Evolutionary conservation across 148 eudicot species (phyloP), one percentile per base, ranked within the genome.

Genomic region (Fagopyrum tataricum): DNA sequence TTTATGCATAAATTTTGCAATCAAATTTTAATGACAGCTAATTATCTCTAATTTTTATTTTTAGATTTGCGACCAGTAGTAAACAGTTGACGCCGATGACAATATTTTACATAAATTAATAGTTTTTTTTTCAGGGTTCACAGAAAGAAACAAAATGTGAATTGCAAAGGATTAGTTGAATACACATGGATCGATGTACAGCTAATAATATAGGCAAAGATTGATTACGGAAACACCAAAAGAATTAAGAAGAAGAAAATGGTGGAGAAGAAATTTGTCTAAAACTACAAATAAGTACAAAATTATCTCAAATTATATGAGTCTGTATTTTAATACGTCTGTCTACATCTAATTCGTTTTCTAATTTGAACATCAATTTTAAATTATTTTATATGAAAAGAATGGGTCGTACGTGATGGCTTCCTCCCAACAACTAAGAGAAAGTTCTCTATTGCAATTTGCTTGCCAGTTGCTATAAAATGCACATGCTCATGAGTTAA

Each of bases 401-500:
- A n/a, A 59, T 24, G 9, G 40, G 66, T 59, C 66, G 11, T 59
- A 59, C 66, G 4, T 59, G 66, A 59, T 59, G 20, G 66, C 66
- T 37, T 23, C 39, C 66, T 24, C 66, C 24, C 39, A 59, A 59
- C 66, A 13, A 59, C 66, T 23, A 59, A 24, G 31, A 26, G 31
- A 2, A 26, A 26, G 39, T 9, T 8, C n/a, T n/a, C n/a, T n/a
- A n/a, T n/a, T n/a, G n/a, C n/a, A n/a, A n/a, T n/a, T n/a, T n/a
- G n/a, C n/a, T n/a, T n/a, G n/a, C n/a, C n/a, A n/a, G n/a, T n/a
- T n/a, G n/a, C n/a, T n/a, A n/a, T n/a, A n/a, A n/a, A n/a, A n/a
- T n/a, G n/a, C n/a, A n/a, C n/a, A 59, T 59, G 66, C 66, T 59
- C 15, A 23, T 59, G 1, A 11, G 37, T 23, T 24, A 59, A 13